Percentiles rank a stretch among this genome's conserved stretches.
Conservation (phyloP, 129 eudicot genomes). For the Helianthus tuberosus region DNA sequence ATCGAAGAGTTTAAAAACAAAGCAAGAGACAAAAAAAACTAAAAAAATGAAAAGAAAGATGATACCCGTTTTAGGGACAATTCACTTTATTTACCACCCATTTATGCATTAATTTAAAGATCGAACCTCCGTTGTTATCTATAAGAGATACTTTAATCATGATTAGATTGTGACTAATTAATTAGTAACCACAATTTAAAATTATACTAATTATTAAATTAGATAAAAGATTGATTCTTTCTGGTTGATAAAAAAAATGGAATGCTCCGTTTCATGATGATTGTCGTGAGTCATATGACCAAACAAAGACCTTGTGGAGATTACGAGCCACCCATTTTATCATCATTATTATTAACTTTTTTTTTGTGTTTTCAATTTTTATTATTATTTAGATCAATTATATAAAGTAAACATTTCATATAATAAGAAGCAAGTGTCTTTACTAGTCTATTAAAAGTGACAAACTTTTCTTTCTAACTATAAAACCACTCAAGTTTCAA, state of each 20-base stretch:
- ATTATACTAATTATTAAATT: slow-evolving; percentile 5
- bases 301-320: slow-evolving; percentile 19
- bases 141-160: slow-evolving; percentile 6
- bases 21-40: slow-evolving; percentile 8
- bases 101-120: slow-evolving; percentile 7
- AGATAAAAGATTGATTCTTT: slow-evolving; percentile 9
- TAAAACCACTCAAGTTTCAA: too few species aligned
- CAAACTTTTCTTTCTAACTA: too few species aligned
- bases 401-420: neutral
- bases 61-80: slow-evolving; percentile 19
- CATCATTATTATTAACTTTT: slow-evolving; percentile 6
- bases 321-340: slow-evolving; percentile 24
- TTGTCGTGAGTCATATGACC: slow-evolving; percentile 3
- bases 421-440: too few species aligned
- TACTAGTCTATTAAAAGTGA: too few species aligned
- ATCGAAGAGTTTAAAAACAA: slow-evolving; percentile 14
- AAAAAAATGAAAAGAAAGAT: neutral
- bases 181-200: slow-evolving; percentile 4
- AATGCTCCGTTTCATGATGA: slow-evolving; percentile 23
- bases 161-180: slow-evolving; percentile 11
- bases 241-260: neutral
- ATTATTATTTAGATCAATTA: slow-evolving; percentile 4
- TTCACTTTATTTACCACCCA: slow-evolving; percentile 24
- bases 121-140: slow-evolving; percentile 7
- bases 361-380: slow-evolving; percentile 7